phyloP scores from a whole-genome alignment of 1,139 yeast genomes.

The Geotrichum reessii region DNA sequence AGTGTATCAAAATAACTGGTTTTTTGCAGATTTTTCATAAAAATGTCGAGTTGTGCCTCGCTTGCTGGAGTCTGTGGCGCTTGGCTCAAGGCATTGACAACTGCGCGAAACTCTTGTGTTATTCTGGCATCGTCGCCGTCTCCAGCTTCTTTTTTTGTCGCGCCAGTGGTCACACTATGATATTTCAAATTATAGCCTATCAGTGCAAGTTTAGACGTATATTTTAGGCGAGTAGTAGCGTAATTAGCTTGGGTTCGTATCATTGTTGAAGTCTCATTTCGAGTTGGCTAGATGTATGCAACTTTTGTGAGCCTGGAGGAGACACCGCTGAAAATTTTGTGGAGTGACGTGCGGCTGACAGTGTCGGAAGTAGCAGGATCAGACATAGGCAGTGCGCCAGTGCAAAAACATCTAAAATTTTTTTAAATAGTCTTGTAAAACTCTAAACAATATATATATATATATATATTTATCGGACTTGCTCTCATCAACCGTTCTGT shows the following conservation, averaged over 20 bases:
- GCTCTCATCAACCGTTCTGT: no score
- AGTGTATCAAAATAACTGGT: background rate
- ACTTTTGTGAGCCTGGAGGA: background rate
- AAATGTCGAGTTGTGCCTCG: background rate
- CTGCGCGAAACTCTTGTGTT: background rate
- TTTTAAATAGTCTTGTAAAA: background rate
- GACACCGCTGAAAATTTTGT: background rate
- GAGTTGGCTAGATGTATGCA: background rate
- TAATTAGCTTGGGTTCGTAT: background rate
- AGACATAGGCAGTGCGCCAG: background rate
- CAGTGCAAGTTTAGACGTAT: background rate
- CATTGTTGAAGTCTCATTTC: background rate
- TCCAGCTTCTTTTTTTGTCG: background rate
- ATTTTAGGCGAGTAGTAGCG: background rate
- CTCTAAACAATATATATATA: background rate
- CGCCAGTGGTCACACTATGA: background rate
- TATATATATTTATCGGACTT: no score
- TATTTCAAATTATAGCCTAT: background rate
- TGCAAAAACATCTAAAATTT: background rate
- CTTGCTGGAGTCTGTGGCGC: background rate
- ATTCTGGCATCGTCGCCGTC: background rate
- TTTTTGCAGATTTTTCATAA: background rate
- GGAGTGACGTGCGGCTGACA: background rate
- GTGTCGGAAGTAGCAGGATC: background rate
- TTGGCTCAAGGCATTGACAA: background rate